These are phyloP conservation scores for Coemansia sp. DNA, from an alignment of 192 early-diverging fungal species.

Conservation along the genomic window DNA sequence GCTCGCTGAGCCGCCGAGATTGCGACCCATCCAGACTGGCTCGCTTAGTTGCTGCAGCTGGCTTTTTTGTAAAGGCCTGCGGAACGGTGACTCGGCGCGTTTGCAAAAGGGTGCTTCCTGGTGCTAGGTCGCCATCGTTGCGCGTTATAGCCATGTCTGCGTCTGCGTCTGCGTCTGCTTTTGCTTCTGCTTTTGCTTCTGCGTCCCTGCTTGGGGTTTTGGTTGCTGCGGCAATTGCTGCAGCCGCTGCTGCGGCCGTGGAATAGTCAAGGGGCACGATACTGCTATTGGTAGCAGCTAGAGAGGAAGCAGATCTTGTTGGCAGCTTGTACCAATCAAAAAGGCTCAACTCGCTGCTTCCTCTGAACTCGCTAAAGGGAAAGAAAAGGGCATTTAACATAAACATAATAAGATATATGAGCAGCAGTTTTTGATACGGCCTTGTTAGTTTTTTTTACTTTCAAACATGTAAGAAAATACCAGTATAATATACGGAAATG, in stretches of 20 bases:
- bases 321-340: constrained; percentile 5
- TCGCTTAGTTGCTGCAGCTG: constrained; percentile 28
- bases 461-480: no score
- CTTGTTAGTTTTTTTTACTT: no score
- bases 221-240: neutral
- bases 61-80: constrained; percentile 11
- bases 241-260: neutral
- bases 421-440: no score
- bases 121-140: neutral
- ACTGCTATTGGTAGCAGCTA: neutral
- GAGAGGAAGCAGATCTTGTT: neutral
- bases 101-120: constrained; percentile 2
- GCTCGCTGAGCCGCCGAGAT: constrained; percentile 38
- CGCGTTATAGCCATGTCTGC: neutral
- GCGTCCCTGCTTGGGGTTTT: neutral
- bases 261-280: neutral
- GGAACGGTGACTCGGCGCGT: constrained; percentile 49
- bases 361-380: neutral
- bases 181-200: neutral
- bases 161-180: neutral
- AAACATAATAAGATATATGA: neutral
- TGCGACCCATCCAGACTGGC: neutral
- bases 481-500: no score
- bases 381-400: neutral
- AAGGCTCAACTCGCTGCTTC: constrained; percentile 1